These are phyloP conservation scores for Cercospora janseana DNA, from an alignment of 2,329 filamentous ascomycete genomes.

Conservation along the genomic window DNA sequence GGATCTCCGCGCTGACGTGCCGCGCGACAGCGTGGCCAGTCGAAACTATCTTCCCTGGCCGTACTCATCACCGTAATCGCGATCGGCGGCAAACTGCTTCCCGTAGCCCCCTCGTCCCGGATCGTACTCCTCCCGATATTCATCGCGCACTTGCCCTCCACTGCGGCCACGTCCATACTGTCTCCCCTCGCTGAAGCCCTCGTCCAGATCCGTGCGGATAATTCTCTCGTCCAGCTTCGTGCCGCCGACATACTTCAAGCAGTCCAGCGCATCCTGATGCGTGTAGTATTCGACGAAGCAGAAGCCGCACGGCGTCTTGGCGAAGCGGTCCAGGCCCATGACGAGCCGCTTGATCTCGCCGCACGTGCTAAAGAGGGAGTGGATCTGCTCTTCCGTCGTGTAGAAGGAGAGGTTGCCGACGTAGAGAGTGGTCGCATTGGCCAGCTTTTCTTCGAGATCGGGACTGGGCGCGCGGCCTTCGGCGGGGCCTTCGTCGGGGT, in stretches of 20 bases:
- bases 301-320: slow-evolving; percentile 97
- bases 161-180: slow-evolving; percentile 95
- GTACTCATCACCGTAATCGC: slow-evolving; percentile 35
- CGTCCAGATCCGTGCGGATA: slow-evolving; percentile 91
- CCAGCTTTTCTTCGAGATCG: slow-evolving; percentile 73
- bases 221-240: slow-evolving; percentile 97
- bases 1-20: no score
- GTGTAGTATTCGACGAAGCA: slow-evolving; percentile 99
- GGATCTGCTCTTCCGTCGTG: slow-evolving; percentile 97
- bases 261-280: slow-evolving; percentile 93
- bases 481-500: slow-evolving; percentile 53
- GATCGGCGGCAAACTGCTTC: slow-evolving; percentile 67
- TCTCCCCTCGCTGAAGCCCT: slow-evolving; percentile 90
- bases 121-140: slow-evolving; percentile 96
- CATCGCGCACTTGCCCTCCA: slow-evolving; percentile 93
- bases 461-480: slow-evolving; percentile 48
- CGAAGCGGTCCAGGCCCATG: slow-evolving; percentile 95
- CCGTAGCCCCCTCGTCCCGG: slow-evolving; percentile 90
- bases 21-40: background rate
- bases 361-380: slow-evolving; percentile 66
- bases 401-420: slow-evolving; percentile 82
- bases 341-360: slow-evolving; percentile 97
- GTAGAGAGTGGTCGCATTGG: slow-evolving; percentile 89
- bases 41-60: slow-evolving; percentile 7
- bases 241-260: slow-evolving; percentile 96